phyloP scores from a whole-genome alignment of 2,329 filamentous ascomycete genomes.

The Trichoderma semiorbis region DNA sequence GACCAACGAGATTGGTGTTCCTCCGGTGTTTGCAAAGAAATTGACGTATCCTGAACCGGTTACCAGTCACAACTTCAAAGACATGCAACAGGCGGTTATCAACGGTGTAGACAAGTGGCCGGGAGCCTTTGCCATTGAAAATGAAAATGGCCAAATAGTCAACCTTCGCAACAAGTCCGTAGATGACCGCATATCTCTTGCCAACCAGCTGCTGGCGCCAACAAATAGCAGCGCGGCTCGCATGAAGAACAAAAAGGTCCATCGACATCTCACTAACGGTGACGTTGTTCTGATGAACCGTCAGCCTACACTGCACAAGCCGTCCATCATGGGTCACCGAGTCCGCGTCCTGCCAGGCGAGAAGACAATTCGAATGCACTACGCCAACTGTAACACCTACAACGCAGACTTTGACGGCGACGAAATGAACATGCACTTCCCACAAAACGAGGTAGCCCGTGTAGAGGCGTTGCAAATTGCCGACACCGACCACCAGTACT shows the following conservation, averaged over 20 bases:
- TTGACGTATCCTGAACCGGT: constrained; percentile 96
- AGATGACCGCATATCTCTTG: constrained; percentile 83
- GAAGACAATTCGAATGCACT: constrained; percentile 98
- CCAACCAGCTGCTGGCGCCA: constrained; percentile 88
- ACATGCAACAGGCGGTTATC: constrained; percentile 92
- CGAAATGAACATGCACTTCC: constrained; percentile 99
- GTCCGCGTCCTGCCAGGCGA: constrained; percentile 89
- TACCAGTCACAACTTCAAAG: constrained; percentile 93
- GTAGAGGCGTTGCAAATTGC: constrained; percentile 91
- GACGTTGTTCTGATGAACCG: constrained; percentile 99
- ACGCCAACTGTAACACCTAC: constrained; percentile 99
- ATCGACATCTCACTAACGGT: constrained; percentile 91
- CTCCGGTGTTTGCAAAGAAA: constrained; percentile 95
- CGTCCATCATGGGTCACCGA: constrained; percentile 97
- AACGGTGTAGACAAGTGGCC: constrained; percentile 94
- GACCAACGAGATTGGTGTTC: constrained; percentile 97
- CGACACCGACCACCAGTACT: constrained; percentile 95
- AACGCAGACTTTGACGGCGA: constrained; percentile 99
- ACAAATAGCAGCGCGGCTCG: constrained; percentile 71
- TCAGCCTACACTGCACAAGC: constrained; percentile 95
- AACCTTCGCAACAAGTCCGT: constrained; percentile 81
- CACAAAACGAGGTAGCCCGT: constrained; percentile 90
- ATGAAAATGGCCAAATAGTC: constrained; percentile 88
- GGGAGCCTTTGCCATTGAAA: constrained; percentile 90
- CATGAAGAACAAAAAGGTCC: constrained; percentile 89